These are phyloP conservation scores for Penicillium tannophilum DNA, from an alignment of 495 filamentous ascomycete species.

Conservation along the genomic window DNA sequence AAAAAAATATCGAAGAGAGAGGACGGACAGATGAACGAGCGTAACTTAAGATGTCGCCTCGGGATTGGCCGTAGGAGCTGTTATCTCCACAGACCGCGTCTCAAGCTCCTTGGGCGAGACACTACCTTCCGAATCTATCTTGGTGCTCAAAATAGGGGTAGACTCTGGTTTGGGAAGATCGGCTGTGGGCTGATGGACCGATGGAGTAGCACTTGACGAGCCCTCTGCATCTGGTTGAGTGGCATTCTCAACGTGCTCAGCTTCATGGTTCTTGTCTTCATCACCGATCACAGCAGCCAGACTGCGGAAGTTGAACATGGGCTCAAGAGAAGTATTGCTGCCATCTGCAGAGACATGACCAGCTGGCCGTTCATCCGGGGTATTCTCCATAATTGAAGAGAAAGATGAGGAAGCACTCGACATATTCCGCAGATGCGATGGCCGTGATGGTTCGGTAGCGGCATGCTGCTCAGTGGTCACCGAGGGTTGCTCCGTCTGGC, in stretches of 20 bases:
- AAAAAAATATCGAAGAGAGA: slow-evolving; percentile 9
- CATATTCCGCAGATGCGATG: slow-evolving; percentile 75
- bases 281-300: slow-evolving; percentile 81
- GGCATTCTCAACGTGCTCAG: slow-evolving; percentile 49
- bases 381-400: slow-evolving; percentile 71
- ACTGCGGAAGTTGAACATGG: slow-evolving; percentile 91
- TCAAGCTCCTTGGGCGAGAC: slow-evolving; percentile 42
- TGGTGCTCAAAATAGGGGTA: slow-evolving; percentile 12
- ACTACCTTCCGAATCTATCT: slow-evolving; percentile 14
- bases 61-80: slow-evolving; percentile 22
- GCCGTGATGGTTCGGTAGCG: slow-evolving; percentile 44
- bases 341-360: slow-evolving; percentile 42
- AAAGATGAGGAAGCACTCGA: slow-evolving; percentile 81
- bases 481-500: slow-evolving; percentile 16
- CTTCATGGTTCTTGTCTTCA: slow-evolving; percentile 54
- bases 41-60: slow-evolving; percentile 35
- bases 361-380: slow-evolving; percentile 51
- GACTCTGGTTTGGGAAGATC: slow-evolving; percentile 13
- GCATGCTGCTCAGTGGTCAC: slow-evolving; percentile 24
- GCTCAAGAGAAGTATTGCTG: slow-evolving; percentile 62
- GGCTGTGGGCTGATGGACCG: slow-evolving; percentile 20
- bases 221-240: slow-evolving; percentile 24
- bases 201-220: slow-evolving; percentile 26
- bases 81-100: slow-evolving; percentile 43
- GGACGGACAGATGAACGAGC: neutral